Evolutionary conservation across 176 grass and related monocot species (phyloP), one percentile per base, ranked within the genome.

Genomic region (Triticum urartu): DNA sequence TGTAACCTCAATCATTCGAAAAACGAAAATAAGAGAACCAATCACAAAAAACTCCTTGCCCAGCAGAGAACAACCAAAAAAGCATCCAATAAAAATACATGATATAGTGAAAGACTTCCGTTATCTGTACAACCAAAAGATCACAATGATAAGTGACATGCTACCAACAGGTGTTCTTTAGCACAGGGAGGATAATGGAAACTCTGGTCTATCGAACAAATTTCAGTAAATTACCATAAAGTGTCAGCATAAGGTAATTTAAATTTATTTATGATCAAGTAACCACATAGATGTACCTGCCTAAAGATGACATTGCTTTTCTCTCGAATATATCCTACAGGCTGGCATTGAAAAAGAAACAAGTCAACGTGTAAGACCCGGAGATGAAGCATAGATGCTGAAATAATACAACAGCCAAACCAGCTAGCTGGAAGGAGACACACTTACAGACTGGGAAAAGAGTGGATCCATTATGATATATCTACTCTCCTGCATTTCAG

Each of bases 261-360:
- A 74, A 74, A 54, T 28, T 87, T 35, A 43, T 72, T 80, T 67
- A 84, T n/a, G 68, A 80, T 48, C 59, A 84, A 80, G 35, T 43
- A 56, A 67, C 69, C 28, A 50, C 61, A 25, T 11, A 34, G 64
- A 70, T 39, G 5, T 95, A 95, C 97, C 93, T 98, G 97, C 79
- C 97, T 95, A 87, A 89, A 89, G 42, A 98, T 92, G 68, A 94
- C 50, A 87, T 95, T 98, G 88, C 94, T 98, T 88, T 92, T 87
- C 90, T 98, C 97, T 50, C 90, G 84, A 90, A 98, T 98, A 84
- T 77, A 92, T 76, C 85, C 97, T 78, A 91, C 88, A 68, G 92
- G 88, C 97, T 98, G 87, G 87, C 20, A 71, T 82, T 72, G 15
- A 6, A 80, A 68, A 83, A 92, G 79, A 78, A 88, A 90, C 25